These are phyloP conservation scores for Claviceps quebecensis DNA, from an alignment of 2,329 filamentous ascomycete species.

Conservation along the genomic window DNA sequence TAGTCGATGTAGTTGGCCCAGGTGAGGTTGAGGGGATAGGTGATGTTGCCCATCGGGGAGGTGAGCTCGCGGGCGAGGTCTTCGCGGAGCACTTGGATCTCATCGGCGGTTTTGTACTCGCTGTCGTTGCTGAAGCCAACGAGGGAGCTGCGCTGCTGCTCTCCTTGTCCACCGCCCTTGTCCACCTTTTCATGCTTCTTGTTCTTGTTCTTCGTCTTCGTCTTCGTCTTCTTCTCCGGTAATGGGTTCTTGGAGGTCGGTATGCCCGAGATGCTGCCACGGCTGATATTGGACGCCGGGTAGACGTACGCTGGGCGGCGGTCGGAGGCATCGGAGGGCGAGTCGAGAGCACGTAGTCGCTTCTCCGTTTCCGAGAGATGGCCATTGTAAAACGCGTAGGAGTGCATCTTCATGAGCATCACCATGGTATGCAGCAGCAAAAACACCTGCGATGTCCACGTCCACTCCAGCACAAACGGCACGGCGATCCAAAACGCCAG, in stretches of 20 bases:
- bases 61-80: slow-evolving; percentile 84
- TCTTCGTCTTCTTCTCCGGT: slow-evolving; percentile 2
- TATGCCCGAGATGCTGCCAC: slow-evolving; percentile 24
- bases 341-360: slow-evolving; percentile 65
- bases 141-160: background rate
- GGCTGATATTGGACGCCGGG: slow-evolving; percentile 42
- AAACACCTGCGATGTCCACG: slow-evolving; percentile 95
- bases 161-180: too few species aligned
- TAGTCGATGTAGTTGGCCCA: slow-evolving; percentile 73
- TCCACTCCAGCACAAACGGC: slow-evolving; percentile 79
- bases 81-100: slow-evolving; percentile 60
- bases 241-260: slow-evolving; percentile 9
- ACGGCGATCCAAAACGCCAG: slow-evolving; percentile 68
- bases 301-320: slow-evolving; percentile 64
- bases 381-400: slow-evolving; percentile 95
- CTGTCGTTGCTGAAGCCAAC: slow-evolving; percentile 2
- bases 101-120: slow-evolving; percentile 21
- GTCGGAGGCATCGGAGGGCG: slow-evolving; percentile 45
- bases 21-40: slow-evolving; percentile 81
- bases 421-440: slow-evolving; percentile 81
- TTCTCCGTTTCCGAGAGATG: slow-evolving; percentile 80
- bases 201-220: too few species aligned
- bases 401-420: slow-evolving; percentile 98
- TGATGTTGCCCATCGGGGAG: slow-evolving; percentile 76
- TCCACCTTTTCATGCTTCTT: too few species aligned